Evolutionary conservation across 176 grass and related monocot species (phyloP), one percentile per base, ranked within the genome.

Genomic region (Paspalum notatum): DNA sequence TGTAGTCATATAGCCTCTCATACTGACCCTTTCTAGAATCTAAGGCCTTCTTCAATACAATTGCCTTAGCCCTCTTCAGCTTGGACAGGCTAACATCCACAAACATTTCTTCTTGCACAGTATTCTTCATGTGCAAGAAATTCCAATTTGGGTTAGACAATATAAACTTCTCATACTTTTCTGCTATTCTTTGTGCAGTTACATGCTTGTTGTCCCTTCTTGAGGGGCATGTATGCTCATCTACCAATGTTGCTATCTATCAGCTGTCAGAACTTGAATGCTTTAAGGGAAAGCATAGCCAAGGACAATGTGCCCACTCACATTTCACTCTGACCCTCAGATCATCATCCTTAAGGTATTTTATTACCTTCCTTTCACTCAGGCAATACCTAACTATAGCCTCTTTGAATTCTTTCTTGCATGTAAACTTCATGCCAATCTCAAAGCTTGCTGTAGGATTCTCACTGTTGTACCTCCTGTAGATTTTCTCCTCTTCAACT

Each of bases 331-430:
- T 71, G 17, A 71, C 68, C 48, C 68, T 7, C 3, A 16, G 16
- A 15, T 22, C 12, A 5, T 72, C 47, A 18, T 72, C 15, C 47
- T 53, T 72, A 27, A 71, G 49, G 24, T 52, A 72, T 25, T 52
- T 72, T 47, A 52, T 32, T 17, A 37, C 69, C 37, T 20, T 72
- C 25, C 47, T 72, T 47, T 72, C 68, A 18, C 12, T 24, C 68
- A 71, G 15, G 50, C 68, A 45, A 32, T 51, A 70, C 46, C 22
- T 71, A 8, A 51, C 32, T 12, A 71, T 71, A 24, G 68, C 68
- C 32, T 71, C n/a, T 45, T 18, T 71, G 68, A 51, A 71, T 27
- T 71, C 6, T 22, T 71, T 71, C 68, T 51, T 71, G 12, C 46
- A 20, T 49, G 7, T 2, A 26, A 71, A 71, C 26, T 50, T 17